A percentile compares a stretch with the other conserved stretches of the same genome.
phyloP scores from a whole-genome alignment of 148 eudicot species.

The Silene uniflora region DNA sequence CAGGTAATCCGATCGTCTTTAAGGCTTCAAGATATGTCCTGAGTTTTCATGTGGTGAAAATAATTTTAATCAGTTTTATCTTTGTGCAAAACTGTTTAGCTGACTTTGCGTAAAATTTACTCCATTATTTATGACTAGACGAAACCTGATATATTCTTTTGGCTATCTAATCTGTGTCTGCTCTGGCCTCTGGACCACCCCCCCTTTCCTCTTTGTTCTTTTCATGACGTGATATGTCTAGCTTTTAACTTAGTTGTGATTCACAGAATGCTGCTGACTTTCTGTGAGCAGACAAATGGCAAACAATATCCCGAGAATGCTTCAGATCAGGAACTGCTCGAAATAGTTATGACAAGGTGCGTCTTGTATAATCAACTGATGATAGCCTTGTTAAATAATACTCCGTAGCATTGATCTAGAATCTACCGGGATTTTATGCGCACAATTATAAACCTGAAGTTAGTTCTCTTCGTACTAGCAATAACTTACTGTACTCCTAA shows the following conservation, averaged over 20 bases:
- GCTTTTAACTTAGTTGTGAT: constrained; percentile 20
- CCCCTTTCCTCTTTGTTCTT: constrained; percentile 1
- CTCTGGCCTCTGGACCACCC: constrained; percentile 11
- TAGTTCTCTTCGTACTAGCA: no score
- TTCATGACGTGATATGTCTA: constrained; percentile 8
- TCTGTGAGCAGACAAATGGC: constrained; percentile 83
- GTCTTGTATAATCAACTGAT: constrained; percentile 13
- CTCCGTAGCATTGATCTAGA: not conserved
- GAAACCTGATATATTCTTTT: not conserved
- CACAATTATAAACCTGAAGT: no score
- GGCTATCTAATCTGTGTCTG: not conserved
- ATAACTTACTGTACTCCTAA: no score
- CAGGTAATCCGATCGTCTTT: constrained; percentile 43
- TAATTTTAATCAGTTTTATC: not conserved
- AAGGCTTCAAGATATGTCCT: not conserved
- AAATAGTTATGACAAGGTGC: constrained; percentile 84
- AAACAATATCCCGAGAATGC: constrained; percentile 58
- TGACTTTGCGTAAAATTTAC: not conserved
- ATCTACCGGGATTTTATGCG: not conserved
- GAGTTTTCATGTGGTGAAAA: not conserved
- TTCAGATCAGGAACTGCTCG: constrained; percentile 91
- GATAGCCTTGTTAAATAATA: not conserved
- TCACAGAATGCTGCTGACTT: constrained; percentile 85
- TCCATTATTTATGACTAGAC: not conserved
- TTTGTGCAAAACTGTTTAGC: not conserved